A percentile compares a stretch with the other conserved stretches of the same genome.
Conservation (phyloP, 768 basidiomycete species). For the Phanerodontia chrysosporium region DNA sequence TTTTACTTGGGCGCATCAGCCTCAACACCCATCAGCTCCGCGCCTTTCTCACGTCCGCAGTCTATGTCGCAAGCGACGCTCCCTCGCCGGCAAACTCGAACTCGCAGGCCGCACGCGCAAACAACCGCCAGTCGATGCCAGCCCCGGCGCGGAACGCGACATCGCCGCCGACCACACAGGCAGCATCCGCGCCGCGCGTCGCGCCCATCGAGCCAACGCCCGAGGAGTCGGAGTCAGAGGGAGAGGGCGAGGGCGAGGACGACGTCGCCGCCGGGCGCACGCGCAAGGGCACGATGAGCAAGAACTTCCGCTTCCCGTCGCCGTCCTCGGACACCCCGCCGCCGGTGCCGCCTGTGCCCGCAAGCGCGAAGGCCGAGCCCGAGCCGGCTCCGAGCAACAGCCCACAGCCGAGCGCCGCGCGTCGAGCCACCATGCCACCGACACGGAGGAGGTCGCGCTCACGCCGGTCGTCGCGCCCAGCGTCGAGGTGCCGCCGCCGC, state of each 20-base stretch:
- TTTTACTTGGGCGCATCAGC: constrained; percentile 78
- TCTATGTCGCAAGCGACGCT: constrained; percentile 73
- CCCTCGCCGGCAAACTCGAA: constrained; percentile 37
- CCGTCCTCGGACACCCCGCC: constrained; percentile 24
- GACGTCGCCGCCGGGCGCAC: constrained; percentile 19
- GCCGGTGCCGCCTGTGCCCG: constrained; percentile 25
- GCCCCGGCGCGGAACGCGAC: constrained; percentile 42
- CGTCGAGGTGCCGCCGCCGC: constrained; percentile 77
- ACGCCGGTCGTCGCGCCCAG: constrained; percentile 47
- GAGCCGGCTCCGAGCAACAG: neutral
- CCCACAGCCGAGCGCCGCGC: neutral
- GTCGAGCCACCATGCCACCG: constrained; percentile 6
- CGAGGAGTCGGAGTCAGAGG: constrained; percentile 39
- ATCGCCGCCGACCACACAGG: constrained; percentile 34
- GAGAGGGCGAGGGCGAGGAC: constrained; percentile 28
- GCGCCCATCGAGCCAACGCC: constrained; percentile 45
- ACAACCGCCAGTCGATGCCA: constrained; percentile 69
- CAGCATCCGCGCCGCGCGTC: constrained; percentile 19
- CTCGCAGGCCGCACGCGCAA: constrained; percentile 29
- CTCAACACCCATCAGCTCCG: constrained; percentile 35
- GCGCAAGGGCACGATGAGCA: constrained; percentile 72
- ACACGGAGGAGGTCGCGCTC: constrained; percentile 14
- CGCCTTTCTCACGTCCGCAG: constrained; percentile 51
- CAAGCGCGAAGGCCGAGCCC: constrained; percentile 6
- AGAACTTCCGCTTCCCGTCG: constrained; percentile 26